Conservation (phyloP, 192 early-diverging fungal genomes). For the Backusella tuberculispora region DNA sequence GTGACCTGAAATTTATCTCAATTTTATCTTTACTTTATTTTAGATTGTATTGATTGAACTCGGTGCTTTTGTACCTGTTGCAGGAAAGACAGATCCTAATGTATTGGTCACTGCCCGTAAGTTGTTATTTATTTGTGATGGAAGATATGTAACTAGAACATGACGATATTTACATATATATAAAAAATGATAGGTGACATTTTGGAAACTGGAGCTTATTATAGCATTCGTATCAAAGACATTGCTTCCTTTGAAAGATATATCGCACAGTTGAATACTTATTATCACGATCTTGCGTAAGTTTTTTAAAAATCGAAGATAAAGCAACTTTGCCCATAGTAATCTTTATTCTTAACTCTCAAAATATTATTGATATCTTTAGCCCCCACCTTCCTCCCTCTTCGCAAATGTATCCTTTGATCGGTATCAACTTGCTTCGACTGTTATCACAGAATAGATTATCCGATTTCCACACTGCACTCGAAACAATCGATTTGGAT, state of each 20-base stretch:
- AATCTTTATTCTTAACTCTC: neutral
- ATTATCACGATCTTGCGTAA: constrained; percentile 83
- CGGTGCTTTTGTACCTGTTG: constrained; percentile 48
- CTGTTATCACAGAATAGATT: constrained; percentile 93
- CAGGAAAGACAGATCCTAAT: constrained; percentile 41
- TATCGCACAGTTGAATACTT: constrained; percentile 88
- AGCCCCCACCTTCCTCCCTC: constrained; percentile 69
- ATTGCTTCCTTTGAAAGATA: constrained; percentile 96
- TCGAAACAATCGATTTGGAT: constrained; percentile 87
- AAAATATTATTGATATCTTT: neutral
- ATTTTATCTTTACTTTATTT: neutral
- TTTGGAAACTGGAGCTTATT: constrained; percentile 89
- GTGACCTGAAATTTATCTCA: neutral
- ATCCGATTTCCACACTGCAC: constrained; percentile 98
- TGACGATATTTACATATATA: neutral
- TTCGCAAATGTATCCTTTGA: constrained; percentile 82
- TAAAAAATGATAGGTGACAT: constrained; percentile 67
- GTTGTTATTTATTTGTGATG: constrained; percentile 15
- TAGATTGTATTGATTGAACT: constrained; percentile 60
- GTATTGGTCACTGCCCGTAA: constrained; percentile 61
- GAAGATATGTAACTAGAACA: neutral
- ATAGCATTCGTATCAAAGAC: constrained; percentile 84
- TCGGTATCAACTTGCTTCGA: constrained; percentile 92
- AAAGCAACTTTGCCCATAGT: neutral
- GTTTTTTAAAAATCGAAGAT: neutral